Base-by-base conservation (phyloP, 768 basidiomycete species). In the Trametes sanguinea region DNA sequence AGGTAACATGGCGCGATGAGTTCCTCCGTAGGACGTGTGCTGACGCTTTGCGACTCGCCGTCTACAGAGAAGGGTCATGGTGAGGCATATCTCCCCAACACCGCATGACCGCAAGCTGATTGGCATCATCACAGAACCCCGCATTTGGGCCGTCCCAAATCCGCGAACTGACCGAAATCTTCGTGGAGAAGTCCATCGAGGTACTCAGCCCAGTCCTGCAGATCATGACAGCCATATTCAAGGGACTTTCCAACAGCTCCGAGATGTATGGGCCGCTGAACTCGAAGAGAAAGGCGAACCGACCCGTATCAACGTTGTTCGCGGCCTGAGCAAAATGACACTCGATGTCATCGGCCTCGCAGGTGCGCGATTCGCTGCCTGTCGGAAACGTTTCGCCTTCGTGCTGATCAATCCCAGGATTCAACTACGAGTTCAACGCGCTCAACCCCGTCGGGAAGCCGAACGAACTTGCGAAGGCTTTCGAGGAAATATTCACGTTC, bases 141-240 rank as follows among this genome's bases (percentile, higher is more conserved):
- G 86, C 86, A 0, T 90, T 90, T 65, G 85, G 87, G 1, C 77
- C 79, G 2, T 72, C 79, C 1, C 86, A 87, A 65, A 79, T 88
- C 42, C 76, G 86, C 2, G 82, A 81, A 45, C 67, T 88, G 11
- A 85, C 85, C 0, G 77, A 77, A 13, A 82, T 84, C 11, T 87
- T 89, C 62, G 65, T 85, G 4, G 78, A 80, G 2, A 88, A 87
- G 69, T 74, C 87, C 0, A 64, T 80, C 0, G 73, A 82, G 70
- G 86, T 84, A 30, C 6, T 14, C 27, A 11, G 30, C 11, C 2
- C 14, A 14, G 9, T 13, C 27, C 22, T 8, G 32, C 6, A 27
- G 13, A 4, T 11, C 29, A 6, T 14, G 11, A 32, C 3, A 5
- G 9, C 3, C 1, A 30, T 50, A 11, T 4, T 32, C 14, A 17